Evolutionary conservation across 2,329 filamentous ascomycete genomes (phyloP).

Genomic region (Septoria linicola): DNA sequence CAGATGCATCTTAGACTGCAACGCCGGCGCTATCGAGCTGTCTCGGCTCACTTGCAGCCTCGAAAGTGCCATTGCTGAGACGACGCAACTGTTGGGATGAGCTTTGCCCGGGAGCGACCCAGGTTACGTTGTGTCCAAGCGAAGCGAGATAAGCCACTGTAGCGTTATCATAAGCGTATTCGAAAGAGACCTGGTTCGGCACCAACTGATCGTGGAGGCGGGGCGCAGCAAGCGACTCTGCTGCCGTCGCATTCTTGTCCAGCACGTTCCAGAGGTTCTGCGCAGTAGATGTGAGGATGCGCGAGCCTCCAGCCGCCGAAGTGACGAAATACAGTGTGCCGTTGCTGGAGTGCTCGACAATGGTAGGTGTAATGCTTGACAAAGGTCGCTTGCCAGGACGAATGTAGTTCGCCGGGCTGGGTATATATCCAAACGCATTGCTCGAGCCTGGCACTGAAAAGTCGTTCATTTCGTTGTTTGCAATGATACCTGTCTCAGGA

Average conservation of each 20-base stretch:
- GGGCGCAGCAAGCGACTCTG: constrained; percentile 63
- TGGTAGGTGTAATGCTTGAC: constrained; percentile 77
- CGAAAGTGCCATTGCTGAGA: constrained; percentile 65
- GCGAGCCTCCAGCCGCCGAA: constrained; percentile 74
- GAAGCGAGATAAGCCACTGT: constrained; percentile 63
- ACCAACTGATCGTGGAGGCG: constrained; percentile 80
- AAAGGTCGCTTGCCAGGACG: constrained; percentile 77
- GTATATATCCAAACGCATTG: constrained; percentile 84
- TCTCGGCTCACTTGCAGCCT: constrained; percentile 74
- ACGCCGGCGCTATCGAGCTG: constrained; percentile 69
- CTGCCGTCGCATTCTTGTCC: constrained; percentile 61
- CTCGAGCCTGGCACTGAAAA: constrained; percentile 77
- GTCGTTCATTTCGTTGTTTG: constrained; percentile 64
- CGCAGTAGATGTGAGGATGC: constrained; percentile 78
- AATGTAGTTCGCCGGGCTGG: constrained; percentile 78
- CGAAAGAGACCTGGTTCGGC: constrained; percentile 67
- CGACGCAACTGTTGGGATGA: constrained; percentile 69
- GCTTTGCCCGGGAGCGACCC: constrained; percentile 63
- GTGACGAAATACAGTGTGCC: constrained; percentile 66
- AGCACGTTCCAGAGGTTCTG: constrained; percentile 73
- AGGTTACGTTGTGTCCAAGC: constrained; percentile 70
- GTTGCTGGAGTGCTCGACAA: constrained; percentile 67
- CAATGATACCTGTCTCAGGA: constrained; percentile 77
- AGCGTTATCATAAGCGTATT: constrained; percentile 65
- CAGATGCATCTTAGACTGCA: constrained; percentile 33